These are phyloP conservation scores for Fusarium sp. DNA, from an alignment of 2,329 filamentous ascomycete species.

Conservation along the genomic window DNA sequence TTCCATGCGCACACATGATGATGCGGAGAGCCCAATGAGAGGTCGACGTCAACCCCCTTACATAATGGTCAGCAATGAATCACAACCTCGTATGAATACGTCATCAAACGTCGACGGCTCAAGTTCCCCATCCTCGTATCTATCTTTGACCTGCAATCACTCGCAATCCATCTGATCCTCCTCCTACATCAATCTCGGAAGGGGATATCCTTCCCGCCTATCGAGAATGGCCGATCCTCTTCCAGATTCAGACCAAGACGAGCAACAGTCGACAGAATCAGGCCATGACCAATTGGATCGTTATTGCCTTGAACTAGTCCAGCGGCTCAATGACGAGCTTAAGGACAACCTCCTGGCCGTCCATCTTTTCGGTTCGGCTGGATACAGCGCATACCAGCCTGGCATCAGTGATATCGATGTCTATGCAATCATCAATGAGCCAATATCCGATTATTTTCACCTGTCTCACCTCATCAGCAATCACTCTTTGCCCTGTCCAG, in stretches of 20 bases:
- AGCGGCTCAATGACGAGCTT: background rate
- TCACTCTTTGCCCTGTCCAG: background rate
- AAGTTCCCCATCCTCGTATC: background rate
- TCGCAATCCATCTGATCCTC: background rate
- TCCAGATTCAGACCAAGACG: background rate
- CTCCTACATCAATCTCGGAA: background rate
- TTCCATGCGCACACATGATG: background rate
- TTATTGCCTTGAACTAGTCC: background rate
- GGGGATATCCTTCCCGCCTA: background rate
- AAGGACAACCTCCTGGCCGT: slow-evolving; percentile 7
- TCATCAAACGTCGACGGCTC: background rate
- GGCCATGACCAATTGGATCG: background rate
- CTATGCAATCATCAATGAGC: background rate
- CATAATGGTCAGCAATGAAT: background rate
- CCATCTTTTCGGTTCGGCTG: slow-evolving; percentile 25
- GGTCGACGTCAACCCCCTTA: background rate
- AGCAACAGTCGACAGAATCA: background rate
- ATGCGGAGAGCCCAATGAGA: background rate
- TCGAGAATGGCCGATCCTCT: background rate
- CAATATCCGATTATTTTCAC: background rate
- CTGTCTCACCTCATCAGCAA: background rate
- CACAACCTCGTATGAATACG: background rate
- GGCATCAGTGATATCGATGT: slow-evolving; percentile 19
- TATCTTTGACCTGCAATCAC: background rate
- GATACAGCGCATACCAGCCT: slow-evolving; percentile 12